These are phyloP conservation scores for Yarrowia sp. DNA, from an alignment of 805 yeast genomes.

Conservation along the genomic window DNA sequence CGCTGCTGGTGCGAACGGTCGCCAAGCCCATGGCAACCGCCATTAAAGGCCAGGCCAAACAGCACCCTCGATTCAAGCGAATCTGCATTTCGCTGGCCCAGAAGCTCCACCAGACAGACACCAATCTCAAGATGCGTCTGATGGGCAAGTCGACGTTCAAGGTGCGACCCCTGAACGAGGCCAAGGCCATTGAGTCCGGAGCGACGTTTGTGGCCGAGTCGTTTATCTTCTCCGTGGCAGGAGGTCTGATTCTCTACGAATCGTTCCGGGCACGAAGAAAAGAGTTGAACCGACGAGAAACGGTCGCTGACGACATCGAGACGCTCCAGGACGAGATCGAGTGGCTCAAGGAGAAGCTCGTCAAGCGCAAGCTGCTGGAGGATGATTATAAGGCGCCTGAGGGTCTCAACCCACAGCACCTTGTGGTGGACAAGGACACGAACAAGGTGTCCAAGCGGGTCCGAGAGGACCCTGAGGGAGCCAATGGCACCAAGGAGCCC, in stretches of 20 bases:
- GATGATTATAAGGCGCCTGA: constrained; percentile 53
- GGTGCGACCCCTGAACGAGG: constrained; percentile 76
- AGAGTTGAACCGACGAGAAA: constrained; percentile 59
- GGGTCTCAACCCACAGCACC: constrained; percentile 47
- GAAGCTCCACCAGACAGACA: constrained; percentile 62
- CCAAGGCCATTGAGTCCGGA: constrained; percentile 77
- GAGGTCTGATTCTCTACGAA: constrained; percentile 69
- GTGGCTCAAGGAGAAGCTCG: constrained; percentile 46
- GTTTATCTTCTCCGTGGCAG: constrained; percentile 78
- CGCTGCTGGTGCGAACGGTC: constrained; percentile 67
- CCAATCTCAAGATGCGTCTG: constrained; percentile 57
- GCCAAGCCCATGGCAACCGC: constrained; percentile 76
- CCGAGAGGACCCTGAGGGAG: background rate
- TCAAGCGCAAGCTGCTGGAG: constrained; percentile 39
- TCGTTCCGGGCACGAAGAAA: constrained; percentile 64
- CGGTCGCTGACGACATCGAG: constrained; percentile 68
- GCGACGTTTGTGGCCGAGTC: constrained; percentile 75
- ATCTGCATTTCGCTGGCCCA: constrained; percentile 73
- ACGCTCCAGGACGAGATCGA: constrained; percentile 68
- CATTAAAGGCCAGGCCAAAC: constrained; percentile 71
- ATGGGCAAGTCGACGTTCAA: constrained; percentile 51
- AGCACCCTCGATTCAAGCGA: constrained; percentile 60
- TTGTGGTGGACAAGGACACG: constrained; percentile 36
- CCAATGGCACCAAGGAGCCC: background rate
- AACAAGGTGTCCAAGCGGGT: constrained; percentile 8